Evolutionary conservation across 257 asterid species (phyloP).

Genomic region (Nicotiana otophora): DNA sequence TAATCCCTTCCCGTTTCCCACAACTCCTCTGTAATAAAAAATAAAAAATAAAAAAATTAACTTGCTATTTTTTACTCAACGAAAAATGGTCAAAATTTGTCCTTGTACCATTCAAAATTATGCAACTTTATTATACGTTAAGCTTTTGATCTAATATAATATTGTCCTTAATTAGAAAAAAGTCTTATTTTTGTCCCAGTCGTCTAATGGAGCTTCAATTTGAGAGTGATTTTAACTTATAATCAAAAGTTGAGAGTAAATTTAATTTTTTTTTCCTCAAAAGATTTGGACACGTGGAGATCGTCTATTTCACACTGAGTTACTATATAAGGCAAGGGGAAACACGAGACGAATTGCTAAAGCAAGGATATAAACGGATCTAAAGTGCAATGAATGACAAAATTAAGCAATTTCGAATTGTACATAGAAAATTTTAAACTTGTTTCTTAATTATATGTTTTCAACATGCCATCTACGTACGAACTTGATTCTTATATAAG

Average conservation of each 20-base stretch:
- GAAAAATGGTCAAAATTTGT: too few relatives aligned
- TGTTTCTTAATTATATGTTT: background rate
- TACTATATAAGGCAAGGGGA: background rate
- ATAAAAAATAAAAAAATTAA: too few relatives aligned
- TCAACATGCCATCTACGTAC: background rate
- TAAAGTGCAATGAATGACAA: too few relatives aligned
- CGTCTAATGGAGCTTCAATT: background rate
- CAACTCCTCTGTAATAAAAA: too few relatives aligned
- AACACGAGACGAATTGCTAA: background rate
- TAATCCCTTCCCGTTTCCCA: too few relatives aligned
- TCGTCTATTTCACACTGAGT: background rate
- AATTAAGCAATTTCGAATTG: too few relatives aligned
- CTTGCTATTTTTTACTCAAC: too few relatives aligned
- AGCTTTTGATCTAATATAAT: too few relatives aligned
- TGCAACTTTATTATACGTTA: too few relatives aligned
- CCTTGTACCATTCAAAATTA: too few relatives aligned
- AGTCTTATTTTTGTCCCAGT: background rate
- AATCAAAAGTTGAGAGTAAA: background rate
- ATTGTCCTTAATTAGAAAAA: background rate
- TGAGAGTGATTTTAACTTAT: too few relatives aligned
- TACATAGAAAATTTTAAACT: background rate
- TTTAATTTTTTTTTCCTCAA: too few relatives aligned
- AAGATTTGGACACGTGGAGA: background rate
- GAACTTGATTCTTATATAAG: background rate
- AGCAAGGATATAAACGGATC: background rate